phyloP scores from a whole-genome alignment of 441 rosid species.

The Macaranga tanarius region DNA sequence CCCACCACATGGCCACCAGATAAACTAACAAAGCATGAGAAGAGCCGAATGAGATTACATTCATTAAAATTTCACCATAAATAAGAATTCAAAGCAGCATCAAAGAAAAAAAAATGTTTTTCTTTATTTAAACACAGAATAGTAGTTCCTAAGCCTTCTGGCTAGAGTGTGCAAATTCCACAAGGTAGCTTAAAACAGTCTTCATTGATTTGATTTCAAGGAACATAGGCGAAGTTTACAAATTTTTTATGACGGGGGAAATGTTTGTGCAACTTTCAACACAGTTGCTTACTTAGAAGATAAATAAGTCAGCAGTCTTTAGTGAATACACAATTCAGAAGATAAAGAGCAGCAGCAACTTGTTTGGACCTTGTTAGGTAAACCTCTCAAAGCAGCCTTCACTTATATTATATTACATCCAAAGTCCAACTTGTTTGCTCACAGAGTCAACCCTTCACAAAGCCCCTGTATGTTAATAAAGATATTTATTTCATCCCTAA shows the following conservation, averaged over 20 bases:
- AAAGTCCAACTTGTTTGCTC: too few relatives aligned
- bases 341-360: neutral
- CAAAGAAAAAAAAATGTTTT: neutral
- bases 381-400: neutral
- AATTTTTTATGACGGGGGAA: neutral
- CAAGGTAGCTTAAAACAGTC: neutral
- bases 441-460: neutral
- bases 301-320: neutral
- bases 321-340: neutral
- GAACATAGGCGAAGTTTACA: neutral
- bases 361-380: neutral
- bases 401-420: neutral
- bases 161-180: neutral
- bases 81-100: neutral
- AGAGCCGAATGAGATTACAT: constrained; percentile 20
- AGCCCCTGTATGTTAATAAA: neutral
- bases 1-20: constrained; percentile 92
- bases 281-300: neutral
- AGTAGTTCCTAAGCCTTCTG: neutral
- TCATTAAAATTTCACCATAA: neutral
- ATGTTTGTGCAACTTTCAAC: neutral
- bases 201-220: neutral
- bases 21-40: constrained; percentile 43
- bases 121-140: neutral
- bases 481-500: neutral